These are phyloP conservation scores for Cyclostephanos invisitatus DNA, from an alignment of 108 stramenopile species.

Conservation along the genomic window DNA sequence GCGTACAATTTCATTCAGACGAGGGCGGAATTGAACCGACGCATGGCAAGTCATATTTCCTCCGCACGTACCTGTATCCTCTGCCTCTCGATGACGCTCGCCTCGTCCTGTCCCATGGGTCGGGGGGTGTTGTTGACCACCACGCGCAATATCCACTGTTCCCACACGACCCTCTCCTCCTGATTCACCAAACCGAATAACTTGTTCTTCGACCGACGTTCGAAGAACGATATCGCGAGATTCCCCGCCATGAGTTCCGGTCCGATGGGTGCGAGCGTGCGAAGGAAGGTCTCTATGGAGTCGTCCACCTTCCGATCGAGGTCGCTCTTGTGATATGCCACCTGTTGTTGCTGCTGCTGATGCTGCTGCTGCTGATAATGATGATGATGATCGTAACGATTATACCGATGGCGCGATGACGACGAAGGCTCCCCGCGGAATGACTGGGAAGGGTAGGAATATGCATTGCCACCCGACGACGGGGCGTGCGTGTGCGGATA, in stretches of 20 bases:
- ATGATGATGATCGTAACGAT: conserved; percentile 22
- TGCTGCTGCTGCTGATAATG: no score
- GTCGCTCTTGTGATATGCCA: conserved; percentile 49
- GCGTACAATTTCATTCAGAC: not conserved
- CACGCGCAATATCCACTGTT: conserved; percentile 84
- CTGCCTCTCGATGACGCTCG: conserved; percentile 81
- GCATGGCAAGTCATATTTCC: not conserved
- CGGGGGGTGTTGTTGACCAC: conserved; percentile 89
- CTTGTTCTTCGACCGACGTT: conserved; percentile 74
- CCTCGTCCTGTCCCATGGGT: conserved; percentile 76
- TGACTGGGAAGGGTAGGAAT: not conserved
- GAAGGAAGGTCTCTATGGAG: conserved; percentile 77
- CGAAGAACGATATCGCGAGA: conserved; percentile 78
- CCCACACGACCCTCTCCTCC: conserved; percentile 83
- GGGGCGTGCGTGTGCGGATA: conserved; percentile 8
- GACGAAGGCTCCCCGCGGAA: not conserved
- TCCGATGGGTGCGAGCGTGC: conserved; percentile 73
- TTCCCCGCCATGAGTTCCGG: conserved; percentile 80
- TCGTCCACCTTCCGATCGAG: conserved; percentile 80
- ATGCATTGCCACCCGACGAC: not conserved
- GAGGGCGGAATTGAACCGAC: not conserved
- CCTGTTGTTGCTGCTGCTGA: no score
- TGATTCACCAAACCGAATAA: conserved; percentile 84
- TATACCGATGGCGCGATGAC: conserved; percentile 6
- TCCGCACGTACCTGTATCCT: conserved; percentile 65